Evolutionary conservation across 371 early-diverging fungal species (phyloP), one percentile per base, ranked within the genome.

Genomic region (Rhizomucor miehei): DNA sequence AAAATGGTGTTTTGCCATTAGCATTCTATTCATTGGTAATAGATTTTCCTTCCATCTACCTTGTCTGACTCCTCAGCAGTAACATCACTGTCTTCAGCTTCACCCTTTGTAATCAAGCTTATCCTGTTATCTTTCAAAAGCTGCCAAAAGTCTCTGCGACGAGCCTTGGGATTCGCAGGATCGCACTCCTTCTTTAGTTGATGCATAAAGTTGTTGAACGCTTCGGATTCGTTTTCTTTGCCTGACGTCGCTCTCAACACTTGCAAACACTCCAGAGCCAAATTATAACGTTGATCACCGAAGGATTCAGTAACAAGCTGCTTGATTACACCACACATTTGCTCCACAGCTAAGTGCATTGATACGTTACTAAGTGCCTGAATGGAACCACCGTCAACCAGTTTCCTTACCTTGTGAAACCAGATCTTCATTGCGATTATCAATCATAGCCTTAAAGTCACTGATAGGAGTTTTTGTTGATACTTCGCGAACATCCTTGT

Each of bases 381-480:
- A 17, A n/a, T n/a, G n/a, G n/a, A n/a, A n/a, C n/a, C 16, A 45
- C 16, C 12, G 20, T 46, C 20, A 16, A 50, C 1, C 1, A 14
- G 40, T 35, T 29, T 38, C 29, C 54, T 23, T 64, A 79, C 79
- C 82, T 21, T 56, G 57, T 1, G 61, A 41, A 17, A 80, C 77
- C 24, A 73, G 45, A 56, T 81, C 78, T 14, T 70, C 66, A 5
- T 67, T 54, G 23, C 56, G 48, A 44, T 79, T 62, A 16, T 59
- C 59, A 8, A 86, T 48, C 78, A 89, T 74, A 16, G 76, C 69
- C 6, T 71, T 66, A 53, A 87, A 89, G 38, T 87, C 87, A 17
- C 60, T 62, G 6, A 86, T 75, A 17, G 89, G 89, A 39, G 80
- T 70, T 2, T 65, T 67, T 0, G 77, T 61, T 2, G 80, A 73